A percentile compares a stretch with the other conserved stretches of the same genome.
phyloP scores from a whole-genome alignment of 345 rosid genomes.

The Linum tenue region DNA sequence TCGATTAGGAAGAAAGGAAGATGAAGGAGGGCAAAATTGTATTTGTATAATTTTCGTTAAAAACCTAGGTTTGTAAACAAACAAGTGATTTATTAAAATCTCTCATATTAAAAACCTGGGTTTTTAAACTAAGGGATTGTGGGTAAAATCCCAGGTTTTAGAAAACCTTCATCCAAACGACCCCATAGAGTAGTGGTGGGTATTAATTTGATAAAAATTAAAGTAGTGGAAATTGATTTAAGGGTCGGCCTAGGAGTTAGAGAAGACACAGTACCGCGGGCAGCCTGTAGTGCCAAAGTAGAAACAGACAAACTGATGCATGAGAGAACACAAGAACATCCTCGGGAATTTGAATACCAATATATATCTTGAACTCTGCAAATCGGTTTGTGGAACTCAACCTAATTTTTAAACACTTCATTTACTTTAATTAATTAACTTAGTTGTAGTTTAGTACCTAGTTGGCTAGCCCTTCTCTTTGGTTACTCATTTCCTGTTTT shows the following conservation, averaged over 20 bases:
- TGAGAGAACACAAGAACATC: conserved; percentile 25
- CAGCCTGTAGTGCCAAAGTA: conserved; percentile 39
- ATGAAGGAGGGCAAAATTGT: too few relatives aligned
- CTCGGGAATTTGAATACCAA: conserved; percentile 42
- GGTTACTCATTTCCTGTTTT: conserved; percentile 14
- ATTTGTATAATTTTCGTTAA: too few relatives aligned
- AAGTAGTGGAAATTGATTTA: conserved; percentile 3
- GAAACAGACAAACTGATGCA: conserved; percentile 35
- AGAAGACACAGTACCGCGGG: conserved; percentile 14
- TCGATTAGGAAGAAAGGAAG: too few relatives aligned
- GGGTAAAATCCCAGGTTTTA: too few relatives aligned
- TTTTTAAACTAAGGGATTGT: too few relatives aligned
- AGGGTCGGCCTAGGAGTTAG: conserved; percentile 40
- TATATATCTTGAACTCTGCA: conserved; percentile 13
- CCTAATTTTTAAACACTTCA: conserved; percentile 13
- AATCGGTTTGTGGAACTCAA: conserved; percentile 1
- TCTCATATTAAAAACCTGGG: too few relatives aligned
- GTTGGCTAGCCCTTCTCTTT: conserved; percentile 14
- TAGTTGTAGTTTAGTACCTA: not conserved
- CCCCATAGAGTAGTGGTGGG: not conserved
- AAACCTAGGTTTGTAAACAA: too few relatives aligned
- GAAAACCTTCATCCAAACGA: too few relatives aligned
- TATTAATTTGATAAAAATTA: not conserved
- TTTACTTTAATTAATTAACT: not conserved
- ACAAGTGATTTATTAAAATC: too few relatives aligned